Evolutionary conservation across 2,329 filamentous ascomycete species (phyloP).

Genomic region (Trichoderma sp.): DNA sequence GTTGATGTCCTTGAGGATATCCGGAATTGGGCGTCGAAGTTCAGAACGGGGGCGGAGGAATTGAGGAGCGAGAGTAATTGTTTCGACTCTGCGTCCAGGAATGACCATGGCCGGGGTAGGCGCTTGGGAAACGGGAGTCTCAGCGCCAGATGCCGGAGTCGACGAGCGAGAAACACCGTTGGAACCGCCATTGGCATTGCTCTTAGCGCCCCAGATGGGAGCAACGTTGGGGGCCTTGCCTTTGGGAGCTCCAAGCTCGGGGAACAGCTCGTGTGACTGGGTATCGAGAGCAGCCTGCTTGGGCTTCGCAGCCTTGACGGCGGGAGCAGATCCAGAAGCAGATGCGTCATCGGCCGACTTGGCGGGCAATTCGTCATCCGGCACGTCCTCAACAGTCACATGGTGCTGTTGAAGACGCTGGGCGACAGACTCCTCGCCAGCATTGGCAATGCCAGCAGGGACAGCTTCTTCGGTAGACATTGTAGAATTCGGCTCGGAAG

Average conservation of each 20-base stretch:
- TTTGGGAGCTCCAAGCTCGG: conserved; percentile 73
- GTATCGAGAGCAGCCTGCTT: conserved; percentile 69
- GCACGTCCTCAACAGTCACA: conserved; percentile 74
- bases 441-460: conserved; percentile 35
- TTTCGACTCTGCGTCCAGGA: conserved; percentile 79
- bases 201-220: conserved; percentile 76
- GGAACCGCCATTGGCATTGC: conserved; percentile 54
- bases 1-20: conserved; percentile 89
- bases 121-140: conserved; percentile 37
- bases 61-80: conserved; percentile 68
- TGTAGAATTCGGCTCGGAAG: conserved; percentile 24
- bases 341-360: conserved; percentile 48
- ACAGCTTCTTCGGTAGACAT: conserved; percentile 42
- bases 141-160: conserved; percentile 60
- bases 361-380: conserved; percentile 72
- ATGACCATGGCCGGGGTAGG: conserved; percentile 60
- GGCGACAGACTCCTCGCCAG: conserved; percentile 50
- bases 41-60: conserved; percentile 75
- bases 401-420: conserved; percentile 64
- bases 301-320: conserved; percentile 65
- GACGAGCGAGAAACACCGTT: conserved; percentile 59
- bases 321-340: conserved; percentile 47
- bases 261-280: conserved; percentile 87
- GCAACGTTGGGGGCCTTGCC: conserved; percentile 66
- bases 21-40: conserved; percentile 79